phyloP scores from a whole-genome alignment of 2,329 filamentous ascomycete species.

The Colletotrichum nymphaeae region DNA sequence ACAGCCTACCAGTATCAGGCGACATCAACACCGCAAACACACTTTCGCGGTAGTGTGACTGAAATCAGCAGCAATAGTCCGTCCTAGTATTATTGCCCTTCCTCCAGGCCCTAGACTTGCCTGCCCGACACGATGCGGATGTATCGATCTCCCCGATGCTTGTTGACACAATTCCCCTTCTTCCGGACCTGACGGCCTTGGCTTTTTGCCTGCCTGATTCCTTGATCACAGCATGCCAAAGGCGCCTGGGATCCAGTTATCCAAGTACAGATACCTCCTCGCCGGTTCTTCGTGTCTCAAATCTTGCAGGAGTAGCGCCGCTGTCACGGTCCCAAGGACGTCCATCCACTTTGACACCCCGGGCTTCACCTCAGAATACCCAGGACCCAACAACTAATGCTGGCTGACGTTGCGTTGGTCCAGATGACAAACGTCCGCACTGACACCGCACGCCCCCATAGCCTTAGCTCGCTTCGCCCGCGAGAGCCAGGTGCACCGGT shows the following conservation, averaged over 20 bases:
- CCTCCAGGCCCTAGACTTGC: neutral
- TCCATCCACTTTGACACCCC: neutral
- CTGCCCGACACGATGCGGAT: constrained; percentile 4
- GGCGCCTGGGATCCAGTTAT: neutral
- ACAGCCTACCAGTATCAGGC: neutral
- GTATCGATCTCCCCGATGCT: constrained; percentile 14
- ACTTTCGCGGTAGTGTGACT: constrained; percentile 19
- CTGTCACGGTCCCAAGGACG: neutral
- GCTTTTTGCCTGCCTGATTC: neutral
- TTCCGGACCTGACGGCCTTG: neutral
- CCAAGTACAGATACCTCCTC: neutral
- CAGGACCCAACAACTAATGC: constrained; percentile 10
- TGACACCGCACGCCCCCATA: constrained; percentile 1
- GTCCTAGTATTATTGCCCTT: constrained; percentile 17
- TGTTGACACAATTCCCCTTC: neutral
- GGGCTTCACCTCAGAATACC: neutral
- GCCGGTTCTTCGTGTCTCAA: neutral
- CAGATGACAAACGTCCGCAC: neutral
- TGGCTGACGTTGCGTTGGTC: constrained; percentile 16
- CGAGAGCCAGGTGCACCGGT: constrained; percentile 3
- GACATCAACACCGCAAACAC: constrained; percentile 1
- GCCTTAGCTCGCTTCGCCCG: constrained; percentile 17
- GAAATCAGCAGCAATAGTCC: constrained; percentile 23
- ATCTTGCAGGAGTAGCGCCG: neutral
- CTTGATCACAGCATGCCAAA: constrained; percentile 7